phyloP scores from a whole-genome alignment of 164 flowering plant genomes.

The Kalanchoe fedtschenkoi region DNA sequence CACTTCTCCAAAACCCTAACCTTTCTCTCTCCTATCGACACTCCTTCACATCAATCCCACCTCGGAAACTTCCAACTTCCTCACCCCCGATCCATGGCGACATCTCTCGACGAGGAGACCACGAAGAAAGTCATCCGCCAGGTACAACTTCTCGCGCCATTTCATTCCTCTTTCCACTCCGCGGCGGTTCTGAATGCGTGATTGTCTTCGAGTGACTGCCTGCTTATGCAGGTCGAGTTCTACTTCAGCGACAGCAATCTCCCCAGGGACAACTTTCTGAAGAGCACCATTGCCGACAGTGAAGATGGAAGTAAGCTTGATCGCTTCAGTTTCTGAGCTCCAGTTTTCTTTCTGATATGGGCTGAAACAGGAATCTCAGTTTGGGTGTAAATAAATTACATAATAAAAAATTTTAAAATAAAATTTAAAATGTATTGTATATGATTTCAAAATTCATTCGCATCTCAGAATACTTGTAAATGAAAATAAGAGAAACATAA shows the following conservation, averaged over 20 bases:
- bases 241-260: constrained; percentile 95
- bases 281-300: constrained; percentile 43
- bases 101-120: constrained; percentile 51
- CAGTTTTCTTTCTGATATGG: neutral
- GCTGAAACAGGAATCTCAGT: neutral
- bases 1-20: constrained; percentile 16
- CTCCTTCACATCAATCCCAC: neutral
- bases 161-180: neutral
- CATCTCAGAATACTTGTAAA: too few relatives aligned
- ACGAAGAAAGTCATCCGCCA: constrained; percentile 70
- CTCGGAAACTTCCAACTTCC: neutral
- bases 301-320: constrained; percentile 84
- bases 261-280: constrained; percentile 66
- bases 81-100: constrained; percentile 36
- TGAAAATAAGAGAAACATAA: too few relatives aligned
- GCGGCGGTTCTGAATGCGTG: neutral
- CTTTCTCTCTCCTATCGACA: neutral
- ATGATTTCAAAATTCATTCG: too few relatives aligned
- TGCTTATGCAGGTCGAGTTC: constrained; percentile 65
- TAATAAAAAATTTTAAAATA: too few relatives aligned
- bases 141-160: constrained; percentile 20
- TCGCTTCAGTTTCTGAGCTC: neutral
- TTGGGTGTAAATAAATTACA: too few relatives aligned
- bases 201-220: neutral
- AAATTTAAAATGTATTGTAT: too few relatives aligned